Evolutionary conservation across 768 basidiomycete species (phyloP).

Genomic region (Pulveroboletus ravenelii): DNA sequence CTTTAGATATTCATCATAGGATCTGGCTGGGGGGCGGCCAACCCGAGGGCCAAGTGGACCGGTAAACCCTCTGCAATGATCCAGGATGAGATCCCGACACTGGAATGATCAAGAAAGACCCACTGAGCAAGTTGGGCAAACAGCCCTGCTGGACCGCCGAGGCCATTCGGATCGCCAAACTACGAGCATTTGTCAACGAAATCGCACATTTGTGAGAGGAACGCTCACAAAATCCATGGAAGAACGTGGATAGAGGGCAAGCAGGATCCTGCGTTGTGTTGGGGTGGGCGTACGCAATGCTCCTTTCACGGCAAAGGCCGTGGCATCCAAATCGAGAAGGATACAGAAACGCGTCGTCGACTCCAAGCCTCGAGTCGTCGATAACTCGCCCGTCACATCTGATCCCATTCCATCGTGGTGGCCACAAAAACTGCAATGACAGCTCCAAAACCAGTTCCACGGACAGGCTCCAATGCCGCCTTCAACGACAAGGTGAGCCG

Average conservation of each 20-base stretch:
- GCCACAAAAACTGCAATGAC: slow-evolving; percentile 19
- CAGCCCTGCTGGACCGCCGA: slow-evolving; percentile 51
- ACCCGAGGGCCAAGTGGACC: slow-evolving; percentile 43
- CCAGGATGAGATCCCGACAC: slow-evolving; percentile 14
- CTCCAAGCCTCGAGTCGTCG: slow-evolving; percentile 1
- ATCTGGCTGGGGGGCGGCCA: slow-evolving; percentile 54
- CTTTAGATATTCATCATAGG: slow-evolving; percentile 90
- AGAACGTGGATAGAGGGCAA: slow-evolving; percentile 22
- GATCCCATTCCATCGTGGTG: slow-evolving; percentile 23
- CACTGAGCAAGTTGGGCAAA: slow-evolving; percentile 67
- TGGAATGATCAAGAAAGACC: slow-evolving; percentile 8
- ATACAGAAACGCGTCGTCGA: slow-evolving; percentile 22
- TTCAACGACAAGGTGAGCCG: slow-evolving; percentile 79
- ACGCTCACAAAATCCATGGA: slow-evolving; percentile 39
- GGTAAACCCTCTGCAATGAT: slow-evolving; percentile 46
- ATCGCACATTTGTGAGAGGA: neutral
- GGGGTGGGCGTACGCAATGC: slow-evolving; percentile 25
- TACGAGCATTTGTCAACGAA: slow-evolving; percentile 21
- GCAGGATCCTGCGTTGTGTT: slow-evolving; percentile 1
- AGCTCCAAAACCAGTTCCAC: slow-evolving; percentile 4
- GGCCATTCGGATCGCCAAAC: slow-evolving; percentile 33
- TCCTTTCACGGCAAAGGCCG: slow-evolving; percentile 29
- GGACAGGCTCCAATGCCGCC: slow-evolving; percentile 61
- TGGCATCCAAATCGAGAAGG: slow-evolving; percentile 22
- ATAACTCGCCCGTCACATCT: slow-evolving; percentile 6